A percentile compares a stretch with the other conserved stretches of the same genome.
These are phyloP conservation scores for Lactuca saligna DNA, from an alignment of 129 eudicot genomes.

Conservation along the genomic window DNA sequence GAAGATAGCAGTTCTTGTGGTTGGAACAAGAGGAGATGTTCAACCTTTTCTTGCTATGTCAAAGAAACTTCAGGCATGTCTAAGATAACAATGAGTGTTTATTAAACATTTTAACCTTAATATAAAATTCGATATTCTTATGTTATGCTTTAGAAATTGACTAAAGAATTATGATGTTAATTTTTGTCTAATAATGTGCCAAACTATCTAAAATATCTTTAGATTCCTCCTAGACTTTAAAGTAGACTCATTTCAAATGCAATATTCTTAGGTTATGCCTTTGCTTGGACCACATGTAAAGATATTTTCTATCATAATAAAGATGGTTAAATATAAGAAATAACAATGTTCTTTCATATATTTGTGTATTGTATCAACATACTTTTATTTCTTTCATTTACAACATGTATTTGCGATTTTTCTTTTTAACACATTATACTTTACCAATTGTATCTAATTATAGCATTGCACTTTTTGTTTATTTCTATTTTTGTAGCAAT, in stretches of 20 bases:
- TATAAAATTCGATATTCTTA: neutral
- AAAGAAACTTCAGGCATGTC: slow-evolving; percentile 82
- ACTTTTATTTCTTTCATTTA: no score
- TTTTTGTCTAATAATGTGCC: neutral
- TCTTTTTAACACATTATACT: neutral
- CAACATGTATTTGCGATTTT: no score
- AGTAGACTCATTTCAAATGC: neutral
- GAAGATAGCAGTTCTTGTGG: slow-evolving; percentile 82
- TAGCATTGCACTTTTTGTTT: no score
- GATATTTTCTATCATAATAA: neutral
- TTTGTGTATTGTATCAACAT: neutral
- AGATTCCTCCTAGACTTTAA: neutral
- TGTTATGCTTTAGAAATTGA: neutral
- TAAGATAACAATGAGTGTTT: neutral
- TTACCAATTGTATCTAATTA: neutral
- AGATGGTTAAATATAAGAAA: neutral
- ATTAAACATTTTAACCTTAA: neutral
- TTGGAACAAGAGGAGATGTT: slow-evolving; percentile 99
- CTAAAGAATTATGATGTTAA: neutral
- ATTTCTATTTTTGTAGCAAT: neutral
- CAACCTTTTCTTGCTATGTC: slow-evolving; percentile 95
- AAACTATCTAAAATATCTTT: neutral
- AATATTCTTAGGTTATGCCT: neutral
- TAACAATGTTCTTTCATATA: no score
- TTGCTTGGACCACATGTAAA: neutral